Base-by-base conservation (phyloP, 495 filamentous ascomycete species). In the Aspergillus ostianus region DNA sequence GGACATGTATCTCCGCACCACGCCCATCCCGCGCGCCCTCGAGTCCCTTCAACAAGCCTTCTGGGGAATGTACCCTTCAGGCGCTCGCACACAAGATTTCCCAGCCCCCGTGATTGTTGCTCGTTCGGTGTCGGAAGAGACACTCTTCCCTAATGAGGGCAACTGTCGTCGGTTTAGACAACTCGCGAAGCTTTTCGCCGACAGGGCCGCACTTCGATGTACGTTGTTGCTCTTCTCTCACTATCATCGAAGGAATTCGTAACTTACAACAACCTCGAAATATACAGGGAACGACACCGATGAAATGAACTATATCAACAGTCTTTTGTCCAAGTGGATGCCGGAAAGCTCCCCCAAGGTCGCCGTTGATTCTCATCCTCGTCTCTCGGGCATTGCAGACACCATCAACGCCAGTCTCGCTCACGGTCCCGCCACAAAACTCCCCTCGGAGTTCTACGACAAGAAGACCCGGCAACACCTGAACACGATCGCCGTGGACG, bases 41-140 rank as follows among this genome's bases (percentile, higher is more conserved):
- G 92, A 97, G 69, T 92, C 88, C 15, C 80, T 97, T 20, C 92
- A 98, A 61, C 90, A 98, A 71, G 83, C 90, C 19, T 96, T 97
- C 70, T 84, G 80, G 66, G 94, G 93, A 17, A 83, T 98, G 72
- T 98, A 98, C 72, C 94, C 94, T 0, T 66, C 85, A 0, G 78
- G 77, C n/a, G 77, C 88, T 6, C 82, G 90, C 47, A 82, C 83
- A 3, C 76, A 82, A 20, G 75, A 78, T 41, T 87, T 93, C 66
- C 85, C 85, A 2, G 77, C 86, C 0, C 88, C 90, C 0, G 89
- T 90, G 10, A 91, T 96, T 65, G 73, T 96, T 12, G 87, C 83
- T 0, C 80, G 92, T 12, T 80, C 85, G 6, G 82, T 86, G 0
- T 80, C 82, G 0, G 93, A 97, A 56, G 94, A 98, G 75, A 97